Base-by-base conservation (phyloP, 169 alveolate genomes). In the Cryptosporidium viatorum region DNA sequence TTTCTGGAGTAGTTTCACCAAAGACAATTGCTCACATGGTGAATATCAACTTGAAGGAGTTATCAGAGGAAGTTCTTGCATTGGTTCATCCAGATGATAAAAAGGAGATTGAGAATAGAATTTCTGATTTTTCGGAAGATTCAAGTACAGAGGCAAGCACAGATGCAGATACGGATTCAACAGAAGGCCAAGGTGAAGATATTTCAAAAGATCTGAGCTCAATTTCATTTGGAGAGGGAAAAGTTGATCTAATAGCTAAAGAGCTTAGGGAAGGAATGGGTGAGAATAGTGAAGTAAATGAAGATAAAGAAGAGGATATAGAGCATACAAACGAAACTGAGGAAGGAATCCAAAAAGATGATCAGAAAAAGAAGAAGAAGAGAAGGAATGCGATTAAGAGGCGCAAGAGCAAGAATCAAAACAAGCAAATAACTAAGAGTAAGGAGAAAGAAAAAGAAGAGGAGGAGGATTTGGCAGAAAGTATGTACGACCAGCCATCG, bases 81-180 rank as follows among this genome's bases (percentile, higher is more conserved):
- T 65, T 65, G 33, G 75, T 62, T 37, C 89, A 80, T 45, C 75
- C 89, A 80, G 89, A 62, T 33, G 80, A 80, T 2, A 80, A 80
- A 21, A 45, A 65, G 55, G 89, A 80, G 14, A 80, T 41, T 9
- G 73, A 62, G 26, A 26, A 80, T 16, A 60, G 48, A 23, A 65
- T 62, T 0, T 62, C 75, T 21, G 89, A 59, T 23, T 14, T 62
- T 62, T 31, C 71, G n/a, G 65, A n/a, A 7, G 55, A 59, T 55
- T 74, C 58, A 58, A 29, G n/a, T 31, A 29, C 12, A 8, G 84
- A 69, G 62, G n/a, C 26, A 35, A 8, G 41, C 23, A 0, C 39
- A 39, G 39, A 45, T 41, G 2, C 16, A 45, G 43, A 29, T 29
- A 0, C 21, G 6, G 71, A 65, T 43, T 65, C 71, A n/a, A 31